Evolutionary conservation across 225 moss, liverwort and hornwort genomes (phyloP).

Genomic region (Pseudoscleropodium purum): DNA sequence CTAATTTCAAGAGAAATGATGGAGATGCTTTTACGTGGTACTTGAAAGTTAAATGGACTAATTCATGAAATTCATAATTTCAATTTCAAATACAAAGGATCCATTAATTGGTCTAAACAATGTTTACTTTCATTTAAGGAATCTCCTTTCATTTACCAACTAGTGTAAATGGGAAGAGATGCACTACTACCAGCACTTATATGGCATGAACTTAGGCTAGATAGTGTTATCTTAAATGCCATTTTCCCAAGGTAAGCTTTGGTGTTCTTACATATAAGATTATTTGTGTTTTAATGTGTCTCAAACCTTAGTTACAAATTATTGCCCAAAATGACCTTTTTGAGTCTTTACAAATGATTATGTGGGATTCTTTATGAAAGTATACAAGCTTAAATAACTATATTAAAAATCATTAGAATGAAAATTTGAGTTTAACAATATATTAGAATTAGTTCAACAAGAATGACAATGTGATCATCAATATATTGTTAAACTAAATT

Average conservation of each 20-base stretch:
- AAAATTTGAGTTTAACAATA: background rate
- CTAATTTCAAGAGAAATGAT: background rate
- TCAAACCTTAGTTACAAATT: rapidly evolving
- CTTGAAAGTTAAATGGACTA: background rate
- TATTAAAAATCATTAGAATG: background rate
- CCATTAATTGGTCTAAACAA: background rate
- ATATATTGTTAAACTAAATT: background rate
- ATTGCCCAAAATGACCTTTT: background rate
- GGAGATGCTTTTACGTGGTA: background rate
- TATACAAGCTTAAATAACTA: background rate
- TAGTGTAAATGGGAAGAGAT: background rate
- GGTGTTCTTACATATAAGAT: background rate
- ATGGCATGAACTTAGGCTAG: background rate
- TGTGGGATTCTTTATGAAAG: rapidly evolving
- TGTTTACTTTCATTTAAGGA: background rate
- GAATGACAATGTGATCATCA: no score
- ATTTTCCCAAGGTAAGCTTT: background rate
- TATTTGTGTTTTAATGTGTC: background rate
- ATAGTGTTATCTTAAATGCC: background rate
- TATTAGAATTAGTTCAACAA: no score
- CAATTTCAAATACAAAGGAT: background rate
- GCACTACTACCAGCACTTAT: rapidly evolving
- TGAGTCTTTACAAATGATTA: background rate
- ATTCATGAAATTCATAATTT: background rate
- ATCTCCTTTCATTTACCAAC: background rate